phyloP scores from a whole-genome alignment of 208 protist species.

The Leishmania major region DNA sequence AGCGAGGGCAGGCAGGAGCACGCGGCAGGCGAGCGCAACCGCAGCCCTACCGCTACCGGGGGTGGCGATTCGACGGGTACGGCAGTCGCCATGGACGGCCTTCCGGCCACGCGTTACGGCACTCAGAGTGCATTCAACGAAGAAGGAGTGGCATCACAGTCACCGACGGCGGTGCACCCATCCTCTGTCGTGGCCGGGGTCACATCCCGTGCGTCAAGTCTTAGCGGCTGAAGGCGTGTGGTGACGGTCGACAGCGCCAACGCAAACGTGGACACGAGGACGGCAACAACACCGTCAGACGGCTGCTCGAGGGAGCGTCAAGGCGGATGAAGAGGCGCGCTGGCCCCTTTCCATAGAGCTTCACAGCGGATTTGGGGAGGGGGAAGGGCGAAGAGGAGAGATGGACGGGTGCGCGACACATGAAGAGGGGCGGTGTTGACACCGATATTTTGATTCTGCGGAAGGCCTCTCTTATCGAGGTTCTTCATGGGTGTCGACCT shows the following conservation, averaged over 20 bases:
- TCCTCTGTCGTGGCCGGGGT: neutral
- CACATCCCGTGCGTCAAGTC: conserved; percentile 8
- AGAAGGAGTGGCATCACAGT: neutral
- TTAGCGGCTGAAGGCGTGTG: neutral
- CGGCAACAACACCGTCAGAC: neutral
- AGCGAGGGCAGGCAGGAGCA: neutral
- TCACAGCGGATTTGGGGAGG: neutral
- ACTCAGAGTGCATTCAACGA: conserved; percentile 18
- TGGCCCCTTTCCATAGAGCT: neutral
- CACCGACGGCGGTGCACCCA: neutral
- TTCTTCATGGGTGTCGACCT: neutral
- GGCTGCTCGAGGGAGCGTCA: neutral
- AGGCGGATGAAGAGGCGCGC: neutral
- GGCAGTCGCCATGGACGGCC: neutral
- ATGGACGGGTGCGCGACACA: neutral
- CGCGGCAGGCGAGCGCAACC: conserved; percentile 7
- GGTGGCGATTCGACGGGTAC: neutral
- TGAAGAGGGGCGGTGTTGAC: neutral
- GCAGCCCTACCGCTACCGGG: neutral
- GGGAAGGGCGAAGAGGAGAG: neutral
- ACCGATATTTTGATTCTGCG: neutral
- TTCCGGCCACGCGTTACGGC: conserved; percentile 6
- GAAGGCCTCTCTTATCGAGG: neutral
- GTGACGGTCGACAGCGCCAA: neutral
- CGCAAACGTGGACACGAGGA: neutral